These are phyloP conservation scores for Kazachstania bromeliacearum DNA, from an alignment of 805 yeast species.

Conservation along the genomic window DNA sequence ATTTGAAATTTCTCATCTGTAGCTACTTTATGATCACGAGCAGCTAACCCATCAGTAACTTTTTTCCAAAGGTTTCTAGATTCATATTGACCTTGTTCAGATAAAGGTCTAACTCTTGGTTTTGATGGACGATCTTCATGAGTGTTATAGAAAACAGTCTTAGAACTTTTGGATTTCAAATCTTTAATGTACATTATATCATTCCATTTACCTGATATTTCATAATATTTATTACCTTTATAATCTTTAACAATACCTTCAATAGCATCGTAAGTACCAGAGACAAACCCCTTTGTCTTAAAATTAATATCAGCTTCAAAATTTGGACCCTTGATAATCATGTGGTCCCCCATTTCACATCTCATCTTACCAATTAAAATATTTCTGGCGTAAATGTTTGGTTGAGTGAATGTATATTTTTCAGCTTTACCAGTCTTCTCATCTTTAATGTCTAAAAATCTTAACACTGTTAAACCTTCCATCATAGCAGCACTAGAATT, in stretches of 20 bases:
- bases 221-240: constrained; percentile 48
- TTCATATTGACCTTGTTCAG: constrained; percentile 74
- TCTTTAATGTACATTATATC: constrained; percentile 66
- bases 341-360: constrained; percentile 87
- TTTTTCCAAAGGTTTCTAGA: constrained; percentile 75
- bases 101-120: constrained; percentile 70
- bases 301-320: constrained; percentile 78
- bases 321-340: constrained; percentile 58
- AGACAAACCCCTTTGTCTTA: constrained; percentile 87
- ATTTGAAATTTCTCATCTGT: constrained; percentile 82
- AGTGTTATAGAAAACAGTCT: constrained; percentile 54
- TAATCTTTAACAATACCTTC: constrained; percentile 58
- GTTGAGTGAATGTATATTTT: constrained; percentile 78
- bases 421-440: constrained; percentile 43
- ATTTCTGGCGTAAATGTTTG: constrained; percentile 92
- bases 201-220: constrained; percentile 88
- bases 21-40: constrained; percentile 71
- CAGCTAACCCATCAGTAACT: constrained; percentile 72
- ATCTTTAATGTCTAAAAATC: constrained; percentile 52
- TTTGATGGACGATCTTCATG: constrained; percentile 38
- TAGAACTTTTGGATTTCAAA: constrained; percentile 31
- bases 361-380: constrained; percentile 83
- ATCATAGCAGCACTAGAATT: constrained; percentile 95
- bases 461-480: constrained; percentile 78
- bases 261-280: constrained; percentile 86